Evolutionary conservation across 1,139 yeast species (phyloP).

Genomic region (Hyphopichia wangnamkhiaoensis): DNA sequence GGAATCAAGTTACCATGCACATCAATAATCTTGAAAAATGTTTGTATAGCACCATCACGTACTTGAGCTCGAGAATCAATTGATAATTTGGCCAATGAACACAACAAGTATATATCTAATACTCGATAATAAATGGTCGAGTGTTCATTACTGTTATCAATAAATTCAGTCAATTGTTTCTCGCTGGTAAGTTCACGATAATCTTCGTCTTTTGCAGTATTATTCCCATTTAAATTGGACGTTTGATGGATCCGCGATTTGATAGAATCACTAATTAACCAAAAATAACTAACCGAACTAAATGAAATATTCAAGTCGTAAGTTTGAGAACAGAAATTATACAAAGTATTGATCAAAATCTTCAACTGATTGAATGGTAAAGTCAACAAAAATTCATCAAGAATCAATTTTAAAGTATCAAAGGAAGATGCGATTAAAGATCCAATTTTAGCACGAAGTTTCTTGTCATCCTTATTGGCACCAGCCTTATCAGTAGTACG

Average conservation of each 20-base stretch:
- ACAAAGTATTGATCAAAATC: conserved; percentile 68
- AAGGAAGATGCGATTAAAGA: conserved; percentile 64
- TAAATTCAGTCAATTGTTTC: conserved; percentile 19
- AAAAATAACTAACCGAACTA: conserved; percentile 86
- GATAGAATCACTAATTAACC: conserved; percentile 83
- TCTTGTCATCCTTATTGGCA: conserved; percentile 24
- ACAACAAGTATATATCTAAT: conserved; percentile 67
- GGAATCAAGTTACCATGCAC: conserved; percentile 64
- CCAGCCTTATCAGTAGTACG: conserved; percentile 26
- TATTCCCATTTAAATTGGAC: conserved; percentile 12
- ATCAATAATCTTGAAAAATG: conserved; percentile 80
- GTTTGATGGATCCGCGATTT: conserved; percentile 31
- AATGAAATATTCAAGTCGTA: conserved; percentile 83
- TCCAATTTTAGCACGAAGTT: conserved; percentile 42
- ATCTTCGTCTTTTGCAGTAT: conserved; percentile 7
- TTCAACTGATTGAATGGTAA: conserved; percentile 66
- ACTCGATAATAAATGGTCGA: conserved; percentile 22
- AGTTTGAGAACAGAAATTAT: conserved; percentile 67
- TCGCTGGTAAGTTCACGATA: conserved; percentile 13
- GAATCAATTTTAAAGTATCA: conserved; percentile 75
- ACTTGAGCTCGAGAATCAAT: conserved; percentile 74
- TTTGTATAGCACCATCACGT: conserved; percentile 85
- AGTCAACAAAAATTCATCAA: conserved; percentile 78
- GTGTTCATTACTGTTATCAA: conserved; percentile 19
- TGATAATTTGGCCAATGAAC: conserved; percentile 62